A percentile compares a stretch with the other conserved stretches of the same genome.
Evolutionary conservation across 2,329 filamentous ascomycete species (phyloP).

Genomic region (Macroventuria anomochaeta): DNA sequence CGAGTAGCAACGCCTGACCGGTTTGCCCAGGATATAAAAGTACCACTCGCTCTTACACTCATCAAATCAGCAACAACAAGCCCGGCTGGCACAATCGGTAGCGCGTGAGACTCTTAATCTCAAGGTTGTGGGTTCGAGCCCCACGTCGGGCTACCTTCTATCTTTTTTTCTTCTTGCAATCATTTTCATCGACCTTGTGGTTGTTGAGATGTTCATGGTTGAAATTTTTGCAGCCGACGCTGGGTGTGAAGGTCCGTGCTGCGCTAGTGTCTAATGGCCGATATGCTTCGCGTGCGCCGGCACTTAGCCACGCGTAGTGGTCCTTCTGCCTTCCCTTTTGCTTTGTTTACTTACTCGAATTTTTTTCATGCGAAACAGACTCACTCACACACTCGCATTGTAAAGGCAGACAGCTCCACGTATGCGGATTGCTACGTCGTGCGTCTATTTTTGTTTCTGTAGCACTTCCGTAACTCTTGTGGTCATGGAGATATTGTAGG

Average conservation of each 20-base stretch:
- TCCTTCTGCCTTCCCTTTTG: no score
- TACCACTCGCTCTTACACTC: not conserved
- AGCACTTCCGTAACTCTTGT: no score
- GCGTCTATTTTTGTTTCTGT: no score
- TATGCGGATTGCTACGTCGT: no score
- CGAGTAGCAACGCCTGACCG: not conserved
- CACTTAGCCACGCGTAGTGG: no score
- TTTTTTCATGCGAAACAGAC: no score
- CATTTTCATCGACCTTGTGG: not conserved
- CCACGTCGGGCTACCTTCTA: slow-evolving; percentile 37
- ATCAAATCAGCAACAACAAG: slow-evolving; percentile 19
- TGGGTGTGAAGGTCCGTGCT: not conserved
- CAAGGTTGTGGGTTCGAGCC: slow-evolving; percentile 54
- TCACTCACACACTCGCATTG: no score
- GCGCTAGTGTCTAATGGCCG: no score
- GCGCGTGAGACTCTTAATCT: slow-evolving; percentile 32
- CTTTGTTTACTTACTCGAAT: no score
- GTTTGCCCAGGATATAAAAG: not conserved
- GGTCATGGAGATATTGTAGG: no score
- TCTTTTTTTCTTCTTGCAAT: slow-evolving; percentile 3
- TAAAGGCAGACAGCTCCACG: no score
- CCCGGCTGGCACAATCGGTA: slow-evolving; percentile 40
- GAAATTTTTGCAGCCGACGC: slow-evolving; percentile 1
- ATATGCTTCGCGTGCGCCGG: no score
- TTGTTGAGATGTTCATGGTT: not conserved